Base-by-base conservation (phyloP, 768 basidiomycete genomes). In the Mycena maculata region DNA sequence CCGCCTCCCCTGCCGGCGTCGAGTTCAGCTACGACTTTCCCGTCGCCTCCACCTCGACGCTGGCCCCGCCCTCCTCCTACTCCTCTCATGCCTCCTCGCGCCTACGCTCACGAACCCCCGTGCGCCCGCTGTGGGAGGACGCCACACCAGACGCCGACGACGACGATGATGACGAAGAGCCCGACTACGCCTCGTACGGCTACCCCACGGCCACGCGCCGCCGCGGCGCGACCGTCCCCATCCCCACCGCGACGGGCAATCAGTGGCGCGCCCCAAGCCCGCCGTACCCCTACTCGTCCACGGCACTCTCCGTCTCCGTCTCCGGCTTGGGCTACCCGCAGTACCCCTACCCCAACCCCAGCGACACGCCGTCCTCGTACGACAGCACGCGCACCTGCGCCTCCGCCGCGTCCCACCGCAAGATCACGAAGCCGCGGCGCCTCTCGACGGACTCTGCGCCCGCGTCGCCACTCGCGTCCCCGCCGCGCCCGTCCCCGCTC, bases 21-120 rank as follows among this genome's bases (percentile, higher is more conserved):
- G 59, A 65, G 50, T 58, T 70, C 64, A 52, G 60, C 64, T 70
- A 70, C 69, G 69, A 70, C 64, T 70, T 70, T 36, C 69, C 69
- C 33, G 60, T 62, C 25, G 69, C 66, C 0, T 13, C 23, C 50
- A 52, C 63, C 27, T 52, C 48, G 20, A 25, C 48, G 18, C 45
- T 57, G 44, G 16, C 52, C 41, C 36, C 36, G 20, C 20, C 49
- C 42, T 13, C 61, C 27, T n/a, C 39, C 36, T 47, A 45, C 18
- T 2, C 47, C 23, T 10, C 62, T 13, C 57, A n/a, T n/a, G n/a
- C n/a, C n/a, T n/a, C 23, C 49, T 27, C 31, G 20, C 50, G 15
- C 50, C 8, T 5, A n/a, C n/a, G n/a, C 18, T n/a, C 31, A n/a
- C 57, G 28, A 33, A 11, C 57, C 0, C 68, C 63, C 16, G 27